These are phyloP conservation scores for Gynostemma pentaphyllum DNA, from an alignment of 306 rosid genomes.

Conservation along the genomic window DNA sequence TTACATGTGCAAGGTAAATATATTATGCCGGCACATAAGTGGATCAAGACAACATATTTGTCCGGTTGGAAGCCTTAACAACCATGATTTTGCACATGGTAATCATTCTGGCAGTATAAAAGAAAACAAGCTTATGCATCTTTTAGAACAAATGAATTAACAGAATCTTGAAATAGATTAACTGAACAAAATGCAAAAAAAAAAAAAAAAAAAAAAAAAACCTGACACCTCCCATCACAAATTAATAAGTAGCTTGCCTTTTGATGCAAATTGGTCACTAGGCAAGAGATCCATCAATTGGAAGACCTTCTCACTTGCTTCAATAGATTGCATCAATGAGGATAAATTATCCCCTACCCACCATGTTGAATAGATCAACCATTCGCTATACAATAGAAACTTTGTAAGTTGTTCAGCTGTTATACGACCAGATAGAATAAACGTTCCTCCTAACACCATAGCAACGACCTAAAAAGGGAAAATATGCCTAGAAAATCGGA, in stretches of 20 bases:
- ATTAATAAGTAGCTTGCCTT: conserved; percentile 37
- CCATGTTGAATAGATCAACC: conserved; percentile 87
- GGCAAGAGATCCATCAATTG: conserved; percentile 49
- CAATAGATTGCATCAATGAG: conserved; percentile 68
- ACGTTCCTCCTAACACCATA: conserved; percentile 50
- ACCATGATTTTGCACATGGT: not conserved
- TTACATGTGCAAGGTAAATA: not conserved
- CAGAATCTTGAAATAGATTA: not conserved
- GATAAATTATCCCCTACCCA: conserved; percentile 61
- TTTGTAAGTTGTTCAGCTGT: conserved; percentile 70
- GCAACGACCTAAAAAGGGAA: conserved; percentile 50
- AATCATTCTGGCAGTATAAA: not conserved
- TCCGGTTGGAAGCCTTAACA: not conserved
- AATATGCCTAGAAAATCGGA: not conserved
- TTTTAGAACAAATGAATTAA: not conserved
- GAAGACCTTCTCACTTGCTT: conserved; percentile 61
- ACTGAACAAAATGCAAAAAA: not conserved
- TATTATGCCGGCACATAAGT: not conserved
- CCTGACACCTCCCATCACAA: conserved; percentile 4
- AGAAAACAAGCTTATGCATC: not conserved
- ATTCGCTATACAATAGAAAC: conserved; percentile 77
- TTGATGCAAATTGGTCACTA: conserved; percentile 41
- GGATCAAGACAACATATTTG: not conserved
- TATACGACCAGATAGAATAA: conserved; percentile 31
- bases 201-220: no score